A percentile compares a stretch with the other conserved stretches of the same genome.
Evolutionary conservation across 2,329 filamentous ascomycete species (phyloP).

Genomic region (Fusarium praegraminearum): DNA sequence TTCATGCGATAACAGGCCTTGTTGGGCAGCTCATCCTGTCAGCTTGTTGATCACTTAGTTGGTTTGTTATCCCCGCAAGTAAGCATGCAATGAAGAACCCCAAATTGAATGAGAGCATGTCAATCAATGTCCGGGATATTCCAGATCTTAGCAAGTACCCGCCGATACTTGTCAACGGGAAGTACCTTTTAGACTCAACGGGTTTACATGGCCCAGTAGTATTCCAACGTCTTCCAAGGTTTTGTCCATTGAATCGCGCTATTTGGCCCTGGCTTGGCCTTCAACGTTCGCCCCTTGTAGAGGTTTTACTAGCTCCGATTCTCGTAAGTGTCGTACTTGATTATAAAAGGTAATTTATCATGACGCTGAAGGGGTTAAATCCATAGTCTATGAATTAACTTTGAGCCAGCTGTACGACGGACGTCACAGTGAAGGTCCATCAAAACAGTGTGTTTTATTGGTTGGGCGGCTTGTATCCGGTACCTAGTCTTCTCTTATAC

Average conservation of each 20-base stretch:
- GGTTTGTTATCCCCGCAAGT: slow-evolving; percentile 8
- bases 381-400: slow-evolving; percentile 6
- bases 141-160: not conserved
- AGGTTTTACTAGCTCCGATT: not conserved
- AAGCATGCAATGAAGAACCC: slow-evolving; percentile 9
- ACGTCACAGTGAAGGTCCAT: slow-evolving; percentile 14
- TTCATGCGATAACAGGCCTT: slow-evolving; percentile 15
- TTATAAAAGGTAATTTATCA: not conserved
- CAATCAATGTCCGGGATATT: slow-evolving; percentile 1
- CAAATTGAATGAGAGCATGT: not conserved
- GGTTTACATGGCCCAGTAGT: slow-evolving; percentile 2
- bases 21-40: slow-evolving; percentile 15
- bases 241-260: slow-evolving; percentile 1
- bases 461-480: not conserved
- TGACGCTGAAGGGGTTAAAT: slow-evolving; percentile 21
- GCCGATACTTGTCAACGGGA: not conserved
- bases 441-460: not conserved
- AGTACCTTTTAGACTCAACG: slow-evolving; percentile 21
- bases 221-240: not conserved
- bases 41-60: not conserved
- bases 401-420: not conserved
- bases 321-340: slow-evolving; percentile 13
- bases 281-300: not conserved
- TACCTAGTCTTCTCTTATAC: not conserved
- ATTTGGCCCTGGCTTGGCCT: not conserved